A percentile compares a stretch with the other conserved stretches of the same genome.
phyloP scores from a whole-genome alignment of 176 grass and related monocot genomes.

The Musa beccarii region DNA sequence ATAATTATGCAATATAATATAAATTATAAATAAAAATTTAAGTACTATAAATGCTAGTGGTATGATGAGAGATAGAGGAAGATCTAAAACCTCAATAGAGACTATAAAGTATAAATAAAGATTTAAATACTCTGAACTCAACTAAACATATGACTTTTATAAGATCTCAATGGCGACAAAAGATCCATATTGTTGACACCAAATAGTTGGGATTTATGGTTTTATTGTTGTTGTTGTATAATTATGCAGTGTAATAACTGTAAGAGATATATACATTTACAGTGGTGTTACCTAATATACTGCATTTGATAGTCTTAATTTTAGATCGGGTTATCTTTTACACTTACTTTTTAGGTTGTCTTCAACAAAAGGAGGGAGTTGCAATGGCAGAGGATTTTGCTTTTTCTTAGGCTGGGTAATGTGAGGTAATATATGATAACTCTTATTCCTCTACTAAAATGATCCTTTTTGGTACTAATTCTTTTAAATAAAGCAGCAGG shows the following conservation, averaged over 20 bases:
- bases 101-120: too few relatives aligned
- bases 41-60: too few relatives aligned
- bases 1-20: too few relatives aligned
- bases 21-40: too few relatives aligned
- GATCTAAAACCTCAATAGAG: too few relatives aligned
- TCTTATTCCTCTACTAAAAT: not conserved
- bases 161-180: too few relatives aligned
- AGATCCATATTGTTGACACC: too few relatives aligned
- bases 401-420: slow-evolving; percentile 43
- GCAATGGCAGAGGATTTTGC: slow-evolving; percentile 50
- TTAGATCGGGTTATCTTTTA: not conserved
- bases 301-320: slow-evolving; percentile 1
- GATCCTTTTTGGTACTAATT: not conserved
- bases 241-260: not conserved
- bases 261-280: not conserved
- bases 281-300: not conserved
- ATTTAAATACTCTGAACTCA: too few relatives aligned
- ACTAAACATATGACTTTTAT: too few relatives aligned
- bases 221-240: too few relatives aligned
- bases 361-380: slow-evolving; percentile 64
- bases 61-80: too few relatives aligned
- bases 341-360: slow-evolving; percentile 27
- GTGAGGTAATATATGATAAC: slow-evolving; percentile 30
- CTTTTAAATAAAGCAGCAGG: slow-evolving; percentile 2
- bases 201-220: too few relatives aligned